Percentiles rank a stretch among this genome's conserved stretches.
These are phyloP conservation scores for Fusarium beomiforme DNA, from an alignment of 2,329 filamentous ascomycete genomes.

Conservation along the genomic window DNA sequence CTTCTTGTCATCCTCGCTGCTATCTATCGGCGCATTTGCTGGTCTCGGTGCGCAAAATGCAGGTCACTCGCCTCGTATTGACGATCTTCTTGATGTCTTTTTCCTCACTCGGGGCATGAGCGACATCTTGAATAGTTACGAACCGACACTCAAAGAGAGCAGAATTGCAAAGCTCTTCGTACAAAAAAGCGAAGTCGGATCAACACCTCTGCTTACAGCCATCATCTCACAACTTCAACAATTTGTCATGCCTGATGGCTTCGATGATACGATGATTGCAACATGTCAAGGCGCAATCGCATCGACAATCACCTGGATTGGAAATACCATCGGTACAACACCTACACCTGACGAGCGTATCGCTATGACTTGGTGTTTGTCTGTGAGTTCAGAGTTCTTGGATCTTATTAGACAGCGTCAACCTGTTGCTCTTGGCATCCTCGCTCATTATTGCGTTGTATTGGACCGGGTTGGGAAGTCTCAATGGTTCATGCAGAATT, in stretches of 20 bases:
- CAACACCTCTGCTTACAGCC: constrained; percentile 4
- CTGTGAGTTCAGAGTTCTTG: constrained; percentile 19
- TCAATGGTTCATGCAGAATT: constrained; percentile 28
- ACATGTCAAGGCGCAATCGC: constrained; percentile 13
- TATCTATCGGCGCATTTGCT: constrained; percentile 47
- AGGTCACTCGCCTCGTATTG: constrained; percentile 37
- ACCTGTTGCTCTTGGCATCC: constrained; percentile 16
- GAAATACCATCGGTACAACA: neutral
- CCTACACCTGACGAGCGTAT: constrained; percentile 6
- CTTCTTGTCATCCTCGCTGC: constrained; percentile 46
- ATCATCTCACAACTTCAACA: constrained; percentile 17
- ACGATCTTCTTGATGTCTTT: constrained; percentile 48
- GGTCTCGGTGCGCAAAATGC: constrained; percentile 34
- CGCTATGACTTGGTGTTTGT: constrained; percentile 25
- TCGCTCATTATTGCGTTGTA: constrained; percentile 31
- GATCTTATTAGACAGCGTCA: constrained; percentile 28
- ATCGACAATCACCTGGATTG: constrained; percentile 3
- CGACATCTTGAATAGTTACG: constrained; percentile 42
- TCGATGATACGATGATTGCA: neutral
- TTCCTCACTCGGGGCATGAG: constrained; percentile 46
- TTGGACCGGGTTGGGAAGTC: constrained; percentile 12
- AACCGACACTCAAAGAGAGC: constrained; percentile 13
- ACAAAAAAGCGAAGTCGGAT: neutral
- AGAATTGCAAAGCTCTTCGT: constrained; percentile 7
- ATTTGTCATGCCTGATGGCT: constrained; percentile 3